Conservation (phyloP, 169 alveolate species). For the Perkinsus olseni region DNA sequence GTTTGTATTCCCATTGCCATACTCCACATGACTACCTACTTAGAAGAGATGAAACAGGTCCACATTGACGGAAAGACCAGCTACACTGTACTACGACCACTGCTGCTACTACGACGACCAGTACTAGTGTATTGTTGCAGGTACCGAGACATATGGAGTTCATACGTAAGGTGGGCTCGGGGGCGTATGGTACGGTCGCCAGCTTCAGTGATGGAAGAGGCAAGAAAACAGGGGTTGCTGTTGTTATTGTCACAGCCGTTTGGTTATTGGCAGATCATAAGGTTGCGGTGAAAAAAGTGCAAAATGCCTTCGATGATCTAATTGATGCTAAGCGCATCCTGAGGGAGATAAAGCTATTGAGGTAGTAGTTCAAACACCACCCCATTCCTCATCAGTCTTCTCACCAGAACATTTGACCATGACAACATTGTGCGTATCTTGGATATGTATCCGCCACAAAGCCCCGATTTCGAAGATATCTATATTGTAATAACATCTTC, state of each 20-base stretch:
- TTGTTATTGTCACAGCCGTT: slow-evolving; percentile 39
- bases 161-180: slow-evolving; percentile 46
- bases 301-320: slow-evolving; percentile 73
- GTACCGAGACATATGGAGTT: slow-evolving; percentile 27
- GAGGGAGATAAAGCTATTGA: slow-evolving; percentile 73
- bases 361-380: slow-evolving; percentile 22
- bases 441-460: slow-evolving; percentile 62
- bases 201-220: slow-evolving; percentile 37
- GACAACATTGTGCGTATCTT: slow-evolving; percentile 62
- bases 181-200: slow-evolving; percentile 59
- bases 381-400: slow-evolving; percentile 30
- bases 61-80: not conserved
- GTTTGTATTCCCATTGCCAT: too few species aligned
- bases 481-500: slow-evolving; percentile 46
- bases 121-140: too few species aligned
- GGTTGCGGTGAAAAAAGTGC: slow-evolving; percentile 70
- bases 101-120: too few species aligned
- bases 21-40: not conserved
- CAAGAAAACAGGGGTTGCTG: slow-evolving; percentile 13
- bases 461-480: slow-evolving; percentile 65
- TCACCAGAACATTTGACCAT: slow-evolving; percentile 56
- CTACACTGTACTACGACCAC: not conserved
- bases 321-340: slow-evolving; percentile 77
- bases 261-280: slow-evolving; percentile 36
- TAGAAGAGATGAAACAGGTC: not conserved